Conservation (phyloP, 352 stramenopile species). For the Nothophytophthora sp. region DNA sequence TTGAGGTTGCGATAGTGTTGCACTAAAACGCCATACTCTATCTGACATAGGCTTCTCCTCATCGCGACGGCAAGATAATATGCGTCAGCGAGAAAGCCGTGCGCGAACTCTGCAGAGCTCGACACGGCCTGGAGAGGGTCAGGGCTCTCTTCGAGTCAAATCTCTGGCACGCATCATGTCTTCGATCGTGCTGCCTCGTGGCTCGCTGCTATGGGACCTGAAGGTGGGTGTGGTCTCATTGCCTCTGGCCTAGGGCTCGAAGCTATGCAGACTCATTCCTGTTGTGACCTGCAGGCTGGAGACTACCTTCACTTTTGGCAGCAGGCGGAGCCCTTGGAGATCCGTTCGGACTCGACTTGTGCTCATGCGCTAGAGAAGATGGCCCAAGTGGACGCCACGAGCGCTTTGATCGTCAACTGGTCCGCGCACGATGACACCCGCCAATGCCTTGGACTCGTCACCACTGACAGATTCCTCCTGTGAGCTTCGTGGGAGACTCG, state of each 20-base stretch:
- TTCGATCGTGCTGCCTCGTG: constrained; percentile 16
- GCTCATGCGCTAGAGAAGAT: constrained; percentile 38
- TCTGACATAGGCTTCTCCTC: constrained; percentile 11
- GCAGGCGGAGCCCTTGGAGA: constrained; percentile 26
- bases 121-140: background rate
- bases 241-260: background rate
- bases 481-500: constrained; percentile 16
- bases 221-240: constrained; percentile 7
- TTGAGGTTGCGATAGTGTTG: background rate
- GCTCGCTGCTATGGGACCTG: constrained; percentile 25
- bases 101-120: constrained; percentile 9
- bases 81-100: constrained; percentile 12
- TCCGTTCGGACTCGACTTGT: constrained; percentile 29
- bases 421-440: constrained; percentile 2
- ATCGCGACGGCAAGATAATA: constrained; percentile 13
- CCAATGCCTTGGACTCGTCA: constrained; percentile 32
- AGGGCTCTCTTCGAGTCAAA: constrained; percentile 6
- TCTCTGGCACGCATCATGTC: constrained; percentile 24
- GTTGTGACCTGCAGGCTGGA: constrained; percentile 22
- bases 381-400: constrained; percentile 9
- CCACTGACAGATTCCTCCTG: constrained; percentile 40
- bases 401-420: constrained; percentile 24
- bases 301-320: constrained; percentile 51
- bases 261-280: background rate
- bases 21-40: background rate